Evolutionary conservation across 495 filamentous ascomycete species (phyloP).

Genomic region (Polyplosphaeria fusca): DNA sequence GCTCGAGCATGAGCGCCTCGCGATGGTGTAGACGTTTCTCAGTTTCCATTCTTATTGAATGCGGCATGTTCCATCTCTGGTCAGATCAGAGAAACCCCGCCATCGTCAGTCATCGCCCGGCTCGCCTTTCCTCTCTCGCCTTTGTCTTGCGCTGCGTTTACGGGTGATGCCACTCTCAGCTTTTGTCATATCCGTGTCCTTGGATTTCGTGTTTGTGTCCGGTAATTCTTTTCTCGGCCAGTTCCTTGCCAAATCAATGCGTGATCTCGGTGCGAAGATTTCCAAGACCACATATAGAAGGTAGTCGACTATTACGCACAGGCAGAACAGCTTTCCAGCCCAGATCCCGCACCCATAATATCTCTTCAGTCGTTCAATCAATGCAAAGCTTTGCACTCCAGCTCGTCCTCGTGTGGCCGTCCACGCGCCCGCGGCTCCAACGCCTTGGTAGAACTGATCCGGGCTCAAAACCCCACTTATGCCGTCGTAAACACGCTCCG

Average conservation of each 20-base stretch:
- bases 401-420: conserved; percentile 70
- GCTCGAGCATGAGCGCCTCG: too few species aligned
- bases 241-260: conserved; percentile 82
- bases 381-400: conserved; percentile 74
- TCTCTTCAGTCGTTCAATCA: conserved; percentile 89
- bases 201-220: conserved; percentile 3
- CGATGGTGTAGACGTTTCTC: too few species aligned
- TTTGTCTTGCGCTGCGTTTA: conserved; percentile 25
- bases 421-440: conserved; percentile 48
- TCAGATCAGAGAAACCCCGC: too few species aligned
- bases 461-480: conserved; percentile 80
- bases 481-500: conserved; percentile 90
- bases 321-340: conserved; percentile 94
- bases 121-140: conserved; percentile 26
- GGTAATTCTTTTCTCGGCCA: conserved; percentile 72
- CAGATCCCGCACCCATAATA: conserved; percentile 99
- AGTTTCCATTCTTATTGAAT: too few species aligned
- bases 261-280: conserved; percentile 75
- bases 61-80: too few species aligned
- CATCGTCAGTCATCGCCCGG: too few species aligned
- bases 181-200: conserved; percentile 8
- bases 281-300: conserved; percentile 83
- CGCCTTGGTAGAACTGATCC: conserved; percentile 74
- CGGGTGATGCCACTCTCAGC: conserved; percentile 9
- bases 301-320: conserved; percentile 93